Base-by-base conservation (phyloP, 257 asterid species). In the Jacaranda copaia region DNA sequence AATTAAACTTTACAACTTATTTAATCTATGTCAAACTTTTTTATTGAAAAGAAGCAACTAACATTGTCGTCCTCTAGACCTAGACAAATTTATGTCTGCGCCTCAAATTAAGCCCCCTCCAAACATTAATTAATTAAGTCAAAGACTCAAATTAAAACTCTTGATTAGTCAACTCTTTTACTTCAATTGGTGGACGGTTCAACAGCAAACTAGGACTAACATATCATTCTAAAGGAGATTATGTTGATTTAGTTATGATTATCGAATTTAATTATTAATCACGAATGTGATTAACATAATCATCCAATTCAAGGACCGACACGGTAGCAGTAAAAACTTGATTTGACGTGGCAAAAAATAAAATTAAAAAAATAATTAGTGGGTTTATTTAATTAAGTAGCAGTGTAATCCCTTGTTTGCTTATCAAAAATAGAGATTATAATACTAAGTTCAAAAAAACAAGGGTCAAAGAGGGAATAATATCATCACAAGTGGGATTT, bases 151-250 rank as follows among this genome's bases (percentile, higher is more conserved):
- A 46, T 6, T 14, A 12, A 18, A 3, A 19, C 40, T 43, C 15
- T 2, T 36, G 7, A 38, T 51, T 18, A 65, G 77, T 79, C 83
- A 81, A 82, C 83, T n/a, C 68, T 36, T 58, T 70, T 70, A 76
- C 81, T 75, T 42, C 53, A 36, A 65, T 76, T 55, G 79, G 84
- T 79, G 86, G 84, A 79, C 46, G 45, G 72, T 80, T 83, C 84
- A 83, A 83, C 81, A 39, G 16, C 75, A 39, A 76, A 67, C 67
- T 79, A 74, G 43, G 61, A 46, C 67, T 74, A 73, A 6, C 55
- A 3, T 48, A 48, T 48, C 55, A 8, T 8, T 8, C 9, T 48
- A 48, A 8, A 48, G 9, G 3, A 8, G 13, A 12, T 52, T 12
- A 52, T 12, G 18, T 12, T 1, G 18, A 12, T 52, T 52, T 52